Evolutionary conservation across 495 filamentous ascomycete genomes (phyloP).

Genomic region (Daldinia concentrica): DNA sequence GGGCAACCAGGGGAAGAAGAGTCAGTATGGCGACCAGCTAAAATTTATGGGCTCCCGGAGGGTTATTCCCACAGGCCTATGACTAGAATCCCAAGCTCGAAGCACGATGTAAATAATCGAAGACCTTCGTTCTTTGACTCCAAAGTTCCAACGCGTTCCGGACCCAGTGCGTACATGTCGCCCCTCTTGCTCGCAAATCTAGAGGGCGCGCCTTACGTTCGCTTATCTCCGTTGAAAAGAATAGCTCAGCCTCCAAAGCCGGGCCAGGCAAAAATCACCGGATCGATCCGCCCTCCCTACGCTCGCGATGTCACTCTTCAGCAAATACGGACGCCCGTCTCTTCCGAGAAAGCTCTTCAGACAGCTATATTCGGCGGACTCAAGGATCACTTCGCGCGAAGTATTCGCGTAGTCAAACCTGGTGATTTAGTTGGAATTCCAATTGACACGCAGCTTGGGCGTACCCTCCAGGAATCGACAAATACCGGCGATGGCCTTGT

Average conservation of each 20-base stretch:
- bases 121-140: conserved; percentile 65
- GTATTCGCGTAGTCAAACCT: conserved; percentile 77
- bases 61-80: conserved; percentile 64
- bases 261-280: conserved; percentile 59
- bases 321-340: conserved; percentile 87
- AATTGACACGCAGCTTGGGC: conserved; percentile 82
- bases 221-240: conserved; percentile 70
- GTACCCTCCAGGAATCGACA: conserved; percentile 72
- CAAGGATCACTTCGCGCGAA: conserved; percentile 85
- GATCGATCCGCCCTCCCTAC: conserved; percentile 75
- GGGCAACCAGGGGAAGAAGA: conserved; percentile 59
- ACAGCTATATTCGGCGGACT: conserved; percentile 82
- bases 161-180: conserved; percentile 77
- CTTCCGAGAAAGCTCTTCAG: conserved; percentile 84
- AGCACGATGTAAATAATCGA: conserved; percentile 54
- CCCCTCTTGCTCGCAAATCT: conserved; percentile 88
- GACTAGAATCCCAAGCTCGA: conserved; percentile 61
- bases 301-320: conserved; percentile 92
- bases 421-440: conserved; percentile 89
- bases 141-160: conserved; percentile 58
- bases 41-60: conserved; percentile 87
- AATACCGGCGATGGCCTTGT: conserved; percentile 65
- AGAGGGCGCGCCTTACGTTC: conserved; percentile 75
- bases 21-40: conserved; percentile 73
- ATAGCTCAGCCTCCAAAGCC: conserved; percentile 50